Evolutionary conservation across 805 yeast species (phyloP), one percentile per base, ranked within the genome.

Genomic region (Teunomyces kruisii): DNA sequence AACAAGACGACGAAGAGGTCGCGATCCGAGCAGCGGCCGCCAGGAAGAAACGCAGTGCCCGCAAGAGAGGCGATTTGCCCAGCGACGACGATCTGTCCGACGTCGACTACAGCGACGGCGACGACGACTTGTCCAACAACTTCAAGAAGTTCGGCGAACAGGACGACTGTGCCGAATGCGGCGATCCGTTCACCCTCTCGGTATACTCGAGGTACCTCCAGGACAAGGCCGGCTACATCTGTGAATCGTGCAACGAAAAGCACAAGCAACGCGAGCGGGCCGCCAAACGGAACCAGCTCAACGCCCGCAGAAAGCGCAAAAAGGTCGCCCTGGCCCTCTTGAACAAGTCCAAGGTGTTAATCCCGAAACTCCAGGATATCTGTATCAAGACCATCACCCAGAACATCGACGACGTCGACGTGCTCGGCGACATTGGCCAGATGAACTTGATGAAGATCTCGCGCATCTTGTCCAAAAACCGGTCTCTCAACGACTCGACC

Each of bases 341-440:
- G 41, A 91, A 94, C 56, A 78, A 82, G 56, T 77, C 80, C 45
- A 81, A 80, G 16, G 80, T 78, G 29, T 73, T 68, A 43, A 61
- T 87, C 4, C 86, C 95, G 1, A 75, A 86, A 8, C 70, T 94
- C 32, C 97, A 90, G 64, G 96, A 90, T 53, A 57, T 86, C 16
- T 88, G 97, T 56, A 86, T 94, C 49, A 67, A 74, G 26, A 71
- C 79, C 13, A 81, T 88, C 29, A 81, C 89, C 0, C 71, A 71
- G 28, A 78, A 83, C 54, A 88, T 88, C 51, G 80, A 78, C 54
- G 85, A 80, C 49, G 89, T 86, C 40, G 96, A 91, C 5, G 83
- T 78, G 2, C 71, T 94, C 42, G 98, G 97, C 31, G 96, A 88
- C 52, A 85, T 94, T 48, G 96, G 98, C 0, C 70, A 76, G 19